Evolutionary conservation across 441 rosid genomes (phyloP).

Genomic region (Pelargonium fulgidum): DNA sequence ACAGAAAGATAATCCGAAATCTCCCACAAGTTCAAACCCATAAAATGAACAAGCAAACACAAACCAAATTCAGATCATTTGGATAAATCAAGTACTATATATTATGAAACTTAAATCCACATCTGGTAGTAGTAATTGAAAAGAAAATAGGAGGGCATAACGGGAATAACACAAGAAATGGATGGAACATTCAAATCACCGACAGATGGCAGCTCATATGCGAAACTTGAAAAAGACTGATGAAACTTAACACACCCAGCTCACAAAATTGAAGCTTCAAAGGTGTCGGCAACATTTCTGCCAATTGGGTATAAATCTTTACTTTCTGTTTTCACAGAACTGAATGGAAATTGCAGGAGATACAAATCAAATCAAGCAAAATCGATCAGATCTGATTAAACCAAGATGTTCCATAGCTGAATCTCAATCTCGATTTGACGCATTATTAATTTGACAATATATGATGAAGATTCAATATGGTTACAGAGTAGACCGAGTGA

Average conservation of each 20-base stretch:
- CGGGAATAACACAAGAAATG: background rate
- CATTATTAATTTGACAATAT: background rate
- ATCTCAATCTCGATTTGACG: constrained; percentile 1
- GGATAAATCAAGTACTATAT: background rate
- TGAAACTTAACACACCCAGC: too few species aligned
- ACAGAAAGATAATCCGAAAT: background rate
- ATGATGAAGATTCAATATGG: background rate
- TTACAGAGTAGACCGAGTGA: background rate
- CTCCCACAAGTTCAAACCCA: background rate
- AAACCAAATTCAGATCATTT: background rate
- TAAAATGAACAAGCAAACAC: too few species aligned
- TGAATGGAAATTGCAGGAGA: background rate
- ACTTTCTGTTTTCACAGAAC: background rate
- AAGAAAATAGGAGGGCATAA: background rate
- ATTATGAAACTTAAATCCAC: background rate
- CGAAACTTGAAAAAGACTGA: background rate
- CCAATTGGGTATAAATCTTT: background rate
- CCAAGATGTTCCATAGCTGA: background rate
- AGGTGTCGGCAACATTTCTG: background rate
- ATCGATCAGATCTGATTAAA: background rate
- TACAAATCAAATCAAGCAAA: background rate
- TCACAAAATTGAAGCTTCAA: background rate
- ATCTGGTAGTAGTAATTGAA: background rate
- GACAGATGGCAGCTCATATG: background rate
- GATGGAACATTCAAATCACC: background rate